Evolutionary conservation across 768 basidiomycete genomes (phyloP).

Genomic region (Albatrellus ellisii): DNA sequence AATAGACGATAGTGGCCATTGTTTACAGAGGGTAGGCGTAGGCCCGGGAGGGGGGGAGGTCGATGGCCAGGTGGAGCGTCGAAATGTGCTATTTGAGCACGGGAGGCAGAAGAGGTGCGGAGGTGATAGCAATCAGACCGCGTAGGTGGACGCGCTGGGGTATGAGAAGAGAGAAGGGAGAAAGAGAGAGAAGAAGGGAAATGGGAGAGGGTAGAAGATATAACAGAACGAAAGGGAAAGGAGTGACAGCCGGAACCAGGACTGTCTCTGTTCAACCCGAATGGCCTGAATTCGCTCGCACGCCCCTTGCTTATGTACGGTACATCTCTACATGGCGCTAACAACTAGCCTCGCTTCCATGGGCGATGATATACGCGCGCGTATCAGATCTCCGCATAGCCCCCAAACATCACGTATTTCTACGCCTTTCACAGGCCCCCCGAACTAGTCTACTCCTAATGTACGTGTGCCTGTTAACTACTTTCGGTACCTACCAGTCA

Average conservation of each 20-base stretch:
- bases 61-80: neutral
- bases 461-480: neutral
- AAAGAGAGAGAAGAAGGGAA: neutral
- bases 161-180: neutral
- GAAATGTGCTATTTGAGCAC: too few species aligned
- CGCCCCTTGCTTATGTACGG: too few species aligned
- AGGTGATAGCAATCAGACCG: neutral
- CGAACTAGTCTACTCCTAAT: neutral
- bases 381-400: too few species aligned
- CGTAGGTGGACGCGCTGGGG: neutral
- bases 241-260: neutral
- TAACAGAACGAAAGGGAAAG: neutral
- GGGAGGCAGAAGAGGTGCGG: neutral
- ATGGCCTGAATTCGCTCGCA: too few species aligned
- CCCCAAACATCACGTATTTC: too few species aligned
- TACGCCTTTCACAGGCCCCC: too few species aligned
- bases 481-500: conserved; percentile 10
- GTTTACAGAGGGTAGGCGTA: neutral
- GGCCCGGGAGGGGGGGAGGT: neutral
- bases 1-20: conserved; percentile 18
- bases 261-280: too few species aligned
- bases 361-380: too few species aligned
- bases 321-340: too few species aligned
- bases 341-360: too few species aligned
- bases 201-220: neutral